Evolutionary conservation across 352 stramenopile species (phyloP).

Genomic region (Lagenidium sp.): DNA sequence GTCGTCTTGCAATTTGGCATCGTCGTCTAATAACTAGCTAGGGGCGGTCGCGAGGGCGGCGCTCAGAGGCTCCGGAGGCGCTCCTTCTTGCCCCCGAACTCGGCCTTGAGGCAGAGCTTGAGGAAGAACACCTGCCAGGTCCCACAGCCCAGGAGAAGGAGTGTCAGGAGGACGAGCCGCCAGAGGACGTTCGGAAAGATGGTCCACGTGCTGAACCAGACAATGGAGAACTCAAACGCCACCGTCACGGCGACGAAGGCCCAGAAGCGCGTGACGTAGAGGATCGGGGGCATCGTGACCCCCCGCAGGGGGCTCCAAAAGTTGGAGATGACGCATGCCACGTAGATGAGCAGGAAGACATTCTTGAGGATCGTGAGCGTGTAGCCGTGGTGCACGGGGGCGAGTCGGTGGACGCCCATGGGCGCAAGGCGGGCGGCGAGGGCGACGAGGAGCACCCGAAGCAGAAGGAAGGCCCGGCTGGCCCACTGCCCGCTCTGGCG

Average conservation of each 20-base stretch:
- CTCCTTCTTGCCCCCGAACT: constrained; percentile 78
- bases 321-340: constrained; percentile 68
- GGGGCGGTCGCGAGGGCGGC: no score
- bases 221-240: constrained; percentile 48
- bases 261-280: constrained; percentile 72
- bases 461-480: constrained; percentile 32
- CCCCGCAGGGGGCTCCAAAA: constrained; percentile 50
- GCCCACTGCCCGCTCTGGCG: constrained; percentile 38
- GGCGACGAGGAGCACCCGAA: constrained; percentile 51
- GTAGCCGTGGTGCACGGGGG: constrained; percentile 69
- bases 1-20: no score
- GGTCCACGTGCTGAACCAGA: constrained; percentile 75
- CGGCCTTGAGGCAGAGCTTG: constrained; percentile 49
- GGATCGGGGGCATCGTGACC: constrained; percentile 55
- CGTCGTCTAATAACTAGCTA: no score
- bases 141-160: constrained; percentile 35
- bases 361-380: constrained; percentile 72
- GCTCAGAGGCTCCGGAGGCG: constrained; percentile 56
- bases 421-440: constrained; percentile 50
- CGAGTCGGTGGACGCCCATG: constrained; percentile 52
- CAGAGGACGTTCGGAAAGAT: constrained; percentile 72
- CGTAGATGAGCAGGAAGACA: constrained; percentile 69
- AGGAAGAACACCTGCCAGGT: constrained; percentile 67
- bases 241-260: constrained; percentile 35
- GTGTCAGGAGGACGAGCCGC: constrained; percentile 53